These are phyloP conservation scores for Kokia cookei DNA, from an alignment of 441 rosid species.

Conservation along the genomic window DNA sequence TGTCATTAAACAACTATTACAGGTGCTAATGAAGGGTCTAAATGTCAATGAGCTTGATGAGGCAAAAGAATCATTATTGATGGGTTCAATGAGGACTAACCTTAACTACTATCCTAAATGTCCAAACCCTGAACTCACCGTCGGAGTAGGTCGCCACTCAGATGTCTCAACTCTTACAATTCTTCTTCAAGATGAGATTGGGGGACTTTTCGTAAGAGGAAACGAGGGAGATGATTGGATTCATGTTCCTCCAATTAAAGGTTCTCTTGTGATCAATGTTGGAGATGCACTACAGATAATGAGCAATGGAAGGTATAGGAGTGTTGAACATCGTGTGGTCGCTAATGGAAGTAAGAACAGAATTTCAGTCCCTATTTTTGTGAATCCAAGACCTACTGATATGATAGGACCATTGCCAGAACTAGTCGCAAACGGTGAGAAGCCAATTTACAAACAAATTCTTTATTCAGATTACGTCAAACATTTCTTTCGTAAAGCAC, in stretches of 20 bases:
- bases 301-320: conserved; percentile 22
- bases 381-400: conserved; percentile 21
- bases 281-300: background rate
- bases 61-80: conserved; percentile 8
- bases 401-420: conserved; percentile 31
- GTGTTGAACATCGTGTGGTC: conserved; percentile 11
- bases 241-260: conserved; percentile 26
- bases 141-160: conserved; percentile 9
- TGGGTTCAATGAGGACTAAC: conserved; percentile 31
- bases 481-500: conserved; percentile 13
- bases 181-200: conserved; percentile 7
- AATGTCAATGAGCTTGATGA: conserved; percentile 21
- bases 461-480: conserved; percentile 29
- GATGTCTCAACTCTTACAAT: conserved; percentile 6
- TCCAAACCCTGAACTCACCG: conserved; percentile 34
- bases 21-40: conserved; percentile 29
- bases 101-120: conserved; percentile 41
- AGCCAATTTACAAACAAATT: conserved; percentile 20
- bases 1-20: conserved; percentile 22
- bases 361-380: conserved; percentile 33
- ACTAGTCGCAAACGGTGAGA: conserved; percentile 24
- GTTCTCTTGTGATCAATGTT: conserved; percentile 12
- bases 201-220: conserved; percentile 22
- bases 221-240: conserved; percentile 24
- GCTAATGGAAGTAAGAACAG: conserved; percentile 22